Percentiles rank a stretch among this genome's conserved stretches.
These are phyloP conservation scores for Globisporangium nunn DNA, from an alignment of 352 stramenopile species.

Conservation along the genomic window DNA sequence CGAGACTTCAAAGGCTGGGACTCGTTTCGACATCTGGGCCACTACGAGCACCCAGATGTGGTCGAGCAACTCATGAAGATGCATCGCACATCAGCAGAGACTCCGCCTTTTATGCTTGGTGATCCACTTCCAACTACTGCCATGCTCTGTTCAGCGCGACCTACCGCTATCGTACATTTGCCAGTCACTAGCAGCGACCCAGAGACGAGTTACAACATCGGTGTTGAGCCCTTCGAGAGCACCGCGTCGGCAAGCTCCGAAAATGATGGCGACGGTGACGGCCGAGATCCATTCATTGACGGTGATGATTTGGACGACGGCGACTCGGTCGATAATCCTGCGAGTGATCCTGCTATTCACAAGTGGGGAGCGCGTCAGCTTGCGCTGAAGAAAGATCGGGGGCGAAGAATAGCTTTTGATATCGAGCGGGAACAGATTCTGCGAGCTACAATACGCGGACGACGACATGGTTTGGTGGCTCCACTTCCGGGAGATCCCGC, in stretches of 20 bases:
- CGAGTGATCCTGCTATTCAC: constrained; percentile 14
- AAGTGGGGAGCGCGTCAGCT: constrained; percentile 32
- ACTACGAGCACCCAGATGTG: constrained; percentile 36
- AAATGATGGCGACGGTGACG: not conserved
- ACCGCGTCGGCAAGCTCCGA: not conserved
- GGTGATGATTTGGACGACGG: not conserved
- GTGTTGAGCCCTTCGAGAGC: not conserved
- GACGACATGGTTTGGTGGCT: constrained; percentile 55
- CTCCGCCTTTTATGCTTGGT: constrained; percentile 11
- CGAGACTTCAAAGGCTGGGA: constrained; percentile 40
- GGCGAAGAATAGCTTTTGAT: constrained; percentile 26
- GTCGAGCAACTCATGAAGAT: constrained; percentile 23
- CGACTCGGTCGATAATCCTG: constrained; percentile 3
- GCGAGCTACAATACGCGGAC: constrained; percentile 21
- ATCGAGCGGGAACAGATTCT: constrained; percentile 34
- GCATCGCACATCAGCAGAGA: constrained; percentile 1
- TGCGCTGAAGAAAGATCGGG: constrained; percentile 24
- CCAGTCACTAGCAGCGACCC: not conserved
- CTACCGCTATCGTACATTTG: not conserved
- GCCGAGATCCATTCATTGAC: not conserved
- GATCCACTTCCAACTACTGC: not conserved
- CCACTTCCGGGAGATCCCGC: constrained; percentile 25
- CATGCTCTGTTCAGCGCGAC: not conserved
- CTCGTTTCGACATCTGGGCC: constrained; percentile 31
- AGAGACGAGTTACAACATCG: not conserved